Evolutionary conservation across 805 yeast genomes (phyloP).

Genomic region (Alloascoidea africana): DNA sequence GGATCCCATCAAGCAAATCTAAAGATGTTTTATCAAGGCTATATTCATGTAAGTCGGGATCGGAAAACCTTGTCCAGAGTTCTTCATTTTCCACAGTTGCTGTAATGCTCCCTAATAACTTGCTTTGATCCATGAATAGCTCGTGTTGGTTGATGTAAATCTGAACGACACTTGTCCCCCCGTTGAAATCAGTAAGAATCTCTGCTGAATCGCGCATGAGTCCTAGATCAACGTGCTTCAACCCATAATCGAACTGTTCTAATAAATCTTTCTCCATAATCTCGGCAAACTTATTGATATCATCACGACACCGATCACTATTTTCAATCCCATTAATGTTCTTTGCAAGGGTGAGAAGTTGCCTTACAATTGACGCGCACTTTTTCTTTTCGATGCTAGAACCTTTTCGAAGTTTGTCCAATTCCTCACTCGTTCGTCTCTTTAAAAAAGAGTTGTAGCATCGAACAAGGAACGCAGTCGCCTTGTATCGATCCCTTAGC

Average conservation of each 20-base stretch:
- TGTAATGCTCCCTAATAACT: conserved; percentile 20
- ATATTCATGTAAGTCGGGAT: conserved; percentile 36
- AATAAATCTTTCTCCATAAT: conserved; percentile 59
- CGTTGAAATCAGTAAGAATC: conserved; percentile 65
- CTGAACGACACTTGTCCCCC: conserved; percentile 70
- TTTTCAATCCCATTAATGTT: conserved; percentile 28
- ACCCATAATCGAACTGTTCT: conserved; percentile 59
- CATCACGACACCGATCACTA: conserved; percentile 10
- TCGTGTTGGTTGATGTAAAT: conserved; percentile 72
- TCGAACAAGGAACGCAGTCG: conserved; percentile 56
- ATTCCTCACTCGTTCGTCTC: conserved; percentile 33
- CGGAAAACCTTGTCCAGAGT: conserved; percentile 42
- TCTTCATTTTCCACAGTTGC: conserved; percentile 16
- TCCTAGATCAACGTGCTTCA: conserved; percentile 48
- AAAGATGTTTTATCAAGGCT: conserved; percentile 38
- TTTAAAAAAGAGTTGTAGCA: conserved; percentile 66
- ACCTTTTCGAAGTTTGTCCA: conserved; percentile 40
- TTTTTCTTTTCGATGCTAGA: conserved; percentile 38
- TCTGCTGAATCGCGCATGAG: conserved; percentile 60
- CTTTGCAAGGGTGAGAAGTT: conserved; percentile 45
- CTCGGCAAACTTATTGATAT: conserved; percentile 61
- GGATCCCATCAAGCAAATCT: conserved; percentile 36
- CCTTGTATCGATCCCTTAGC: conserved; percentile 57
- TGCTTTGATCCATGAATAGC: conserved; percentile 38
- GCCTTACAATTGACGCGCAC: conserved; percentile 57